A percentile compares a stretch with the other conserved stretches of the same genome.
phyloP scores from a whole-genome alignment of 306 rosid genomes.

The Cicer cuneatum region DNA sequence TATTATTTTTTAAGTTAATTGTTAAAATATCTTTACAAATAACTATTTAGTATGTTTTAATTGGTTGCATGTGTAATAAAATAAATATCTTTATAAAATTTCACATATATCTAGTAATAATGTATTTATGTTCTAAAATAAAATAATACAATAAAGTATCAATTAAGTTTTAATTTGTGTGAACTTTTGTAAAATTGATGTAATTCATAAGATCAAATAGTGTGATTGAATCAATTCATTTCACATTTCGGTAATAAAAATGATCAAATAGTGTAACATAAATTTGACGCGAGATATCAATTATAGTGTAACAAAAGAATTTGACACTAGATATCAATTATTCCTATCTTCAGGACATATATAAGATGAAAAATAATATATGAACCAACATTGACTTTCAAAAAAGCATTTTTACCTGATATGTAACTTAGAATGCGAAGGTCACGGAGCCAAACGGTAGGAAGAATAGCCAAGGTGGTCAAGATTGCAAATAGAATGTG shows the following conservation, averaged over 20 bases:
- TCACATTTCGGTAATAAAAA: not conserved
- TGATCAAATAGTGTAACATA: not conserved
- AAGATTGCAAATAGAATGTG: conserved; percentile 69
- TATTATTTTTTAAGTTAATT: too few species aligned
- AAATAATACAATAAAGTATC: too few species aligned
- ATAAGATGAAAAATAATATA: too few species aligned
- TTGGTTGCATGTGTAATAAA: too few species aligned
- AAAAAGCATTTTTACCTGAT: conserved; percentile 61
- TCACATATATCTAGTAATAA: too few species aligned
- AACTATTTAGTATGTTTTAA: too few species aligned
- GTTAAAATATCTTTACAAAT: too few species aligned
- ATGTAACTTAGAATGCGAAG: conserved; percentile 85
- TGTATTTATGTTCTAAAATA: too few species aligned
- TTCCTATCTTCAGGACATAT: not conserved
- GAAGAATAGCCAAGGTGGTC: conserved; percentile 82
- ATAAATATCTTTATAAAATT: too few species aligned
- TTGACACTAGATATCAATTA: not conserved
- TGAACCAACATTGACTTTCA: not conserved
- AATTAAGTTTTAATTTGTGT: too few species aligned
- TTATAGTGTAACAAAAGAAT: not conserved
- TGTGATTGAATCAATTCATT: not conserved
- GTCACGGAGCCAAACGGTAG: conserved; percentile 92
- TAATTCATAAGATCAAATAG: not conserved
- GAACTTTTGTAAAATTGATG: not conserved
- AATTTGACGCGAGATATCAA: too few species aligned